Evolutionary conservation across 1,284 basidiomycete species (phyloP).

Genomic region (Ceratobasidium papillatum): DNA sequence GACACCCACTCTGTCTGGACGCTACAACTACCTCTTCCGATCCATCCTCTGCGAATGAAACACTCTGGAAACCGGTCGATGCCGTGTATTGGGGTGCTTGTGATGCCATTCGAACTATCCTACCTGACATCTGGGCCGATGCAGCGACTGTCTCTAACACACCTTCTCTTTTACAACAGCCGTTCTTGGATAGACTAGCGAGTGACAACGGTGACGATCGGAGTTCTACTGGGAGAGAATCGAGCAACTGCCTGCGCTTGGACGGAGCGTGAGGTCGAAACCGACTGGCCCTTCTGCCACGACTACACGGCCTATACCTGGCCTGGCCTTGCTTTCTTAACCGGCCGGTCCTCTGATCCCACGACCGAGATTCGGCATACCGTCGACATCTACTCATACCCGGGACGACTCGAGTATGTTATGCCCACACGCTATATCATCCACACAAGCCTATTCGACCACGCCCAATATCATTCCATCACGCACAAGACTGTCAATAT

Average conservation of each 20-base stretch:
- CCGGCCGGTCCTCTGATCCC: constrained; percentile 15
- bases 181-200: constrained; percentile 25
- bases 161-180: constrained; percentile 25
- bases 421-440: constrained; percentile 28
- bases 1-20: constrained; percentile 24
- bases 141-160: neutral
- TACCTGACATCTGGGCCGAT: constrained; percentile 63
- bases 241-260: constrained; percentile 32
- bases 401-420: constrained; percentile 28
- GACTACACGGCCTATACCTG: constrained; percentile 11
- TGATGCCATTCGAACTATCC: constrained; percentile 70
- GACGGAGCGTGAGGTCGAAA: constrained; percentile 25
- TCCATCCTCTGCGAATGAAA: constrained; percentile 74
- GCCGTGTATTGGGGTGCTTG: too few species aligned
- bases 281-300: neutral
- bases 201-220: constrained; percentile 18
- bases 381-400: constrained; percentile 23
- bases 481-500: constrained; percentile 34
- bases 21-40: constrained; percentile 53
- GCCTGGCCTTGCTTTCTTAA: neutral
- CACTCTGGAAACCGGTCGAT: constrained; percentile 78
- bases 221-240: neutral
- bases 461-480: too few species aligned
- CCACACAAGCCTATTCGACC: neutral
- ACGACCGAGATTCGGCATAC: constrained; percentile 9